Evolutionary conservation across 805 yeast species (phyloP), one percentile per base, ranked within the genome.

Genomic region (Yarrowia yakushimensis): DNA sequence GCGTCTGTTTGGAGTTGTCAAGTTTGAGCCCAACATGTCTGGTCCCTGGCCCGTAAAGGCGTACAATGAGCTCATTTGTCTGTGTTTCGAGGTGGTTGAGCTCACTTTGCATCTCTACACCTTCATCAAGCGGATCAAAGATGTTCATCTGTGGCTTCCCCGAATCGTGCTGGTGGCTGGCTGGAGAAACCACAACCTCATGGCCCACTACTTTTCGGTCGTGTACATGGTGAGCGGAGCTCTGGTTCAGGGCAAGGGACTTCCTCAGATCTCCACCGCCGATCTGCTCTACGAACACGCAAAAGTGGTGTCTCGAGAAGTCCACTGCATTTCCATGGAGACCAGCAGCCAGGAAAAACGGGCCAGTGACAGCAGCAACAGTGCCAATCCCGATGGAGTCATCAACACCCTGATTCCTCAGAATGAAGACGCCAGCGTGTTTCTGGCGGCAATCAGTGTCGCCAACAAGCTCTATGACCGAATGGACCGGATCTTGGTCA

Each of bases 21-120:
- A 48, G 23, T 64, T 66, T 13, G 77, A 74, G 65, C 77, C 77
- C 1, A 69, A 73, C 1, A 30, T 74, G 23, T 63, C 68, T 0
- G 77, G 77, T 2, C 57, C 63, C 7, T 74, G 74, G 69, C 77
- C 77, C 3, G 63, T 65, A 10, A 65, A 70, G 12, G 67, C 71
- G 15, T 74, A 74, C 64, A 63, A 64, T 63, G 65, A 22, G 60
- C 61, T 9, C 72, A 72, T 48, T 30, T 20, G 27, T 15, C 39
- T 48, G n/a, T 31, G 39, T 10, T 48, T 48, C 30, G 55, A 48
- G 36, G 17, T 72, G 9, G 46, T 69, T 2, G 65, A 68, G 55
- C 48, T 74, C 33, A 66, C 66, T 23, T 66, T 70, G 36, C 62
- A 70, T 42, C 39, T 68, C 11, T 71, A 71, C 55, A 46, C 66